phyloP scores from a whole-genome alignment of 2,329 filamentous ascomycete genomes.

The Fusarium tjaetaba region DNA sequence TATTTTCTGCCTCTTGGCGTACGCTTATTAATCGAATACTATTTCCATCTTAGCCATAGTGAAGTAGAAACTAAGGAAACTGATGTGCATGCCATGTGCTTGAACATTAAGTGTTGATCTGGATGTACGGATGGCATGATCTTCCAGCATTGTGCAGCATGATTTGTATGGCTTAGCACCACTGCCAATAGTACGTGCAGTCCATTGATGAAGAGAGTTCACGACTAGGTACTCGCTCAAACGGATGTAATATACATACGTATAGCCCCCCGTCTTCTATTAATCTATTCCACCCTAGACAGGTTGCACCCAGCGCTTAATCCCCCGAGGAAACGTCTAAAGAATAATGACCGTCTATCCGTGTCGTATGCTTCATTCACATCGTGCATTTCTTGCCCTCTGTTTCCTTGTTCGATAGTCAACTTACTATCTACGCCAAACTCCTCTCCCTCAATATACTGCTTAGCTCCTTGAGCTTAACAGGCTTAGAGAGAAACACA shows the following conservation, averaged over 20 bases:
- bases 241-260: background rate
- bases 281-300: background rate
- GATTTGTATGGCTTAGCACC: background rate
- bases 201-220: background rate
- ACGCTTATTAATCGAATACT: background rate
- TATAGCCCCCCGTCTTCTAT: background rate
- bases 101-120: background rate
- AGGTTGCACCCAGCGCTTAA: background rate
- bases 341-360: background rate
- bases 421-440: slow-evolving; percentile 2
- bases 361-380: slow-evolving; percentile 1
- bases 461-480: slow-evolving; percentile 54
- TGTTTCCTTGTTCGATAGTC: background rate
- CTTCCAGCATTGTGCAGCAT: background rate
- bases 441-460: slow-evolving; percentile 19
- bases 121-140: background rate
- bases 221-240: too few relatives aligned
- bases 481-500: slow-evolving; percentile 64
- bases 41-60: background rate
- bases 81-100: background rate
- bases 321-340: background rate
- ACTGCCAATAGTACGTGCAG: background rate
- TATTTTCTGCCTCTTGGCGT: background rate
- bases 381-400: background rate
- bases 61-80: background rate